Evolutionary conservation across 768 basidiomycete species (phyloP), one percentile per base, ranked within the genome.

Genomic region (Symmetrospora coprosmae): DNA sequence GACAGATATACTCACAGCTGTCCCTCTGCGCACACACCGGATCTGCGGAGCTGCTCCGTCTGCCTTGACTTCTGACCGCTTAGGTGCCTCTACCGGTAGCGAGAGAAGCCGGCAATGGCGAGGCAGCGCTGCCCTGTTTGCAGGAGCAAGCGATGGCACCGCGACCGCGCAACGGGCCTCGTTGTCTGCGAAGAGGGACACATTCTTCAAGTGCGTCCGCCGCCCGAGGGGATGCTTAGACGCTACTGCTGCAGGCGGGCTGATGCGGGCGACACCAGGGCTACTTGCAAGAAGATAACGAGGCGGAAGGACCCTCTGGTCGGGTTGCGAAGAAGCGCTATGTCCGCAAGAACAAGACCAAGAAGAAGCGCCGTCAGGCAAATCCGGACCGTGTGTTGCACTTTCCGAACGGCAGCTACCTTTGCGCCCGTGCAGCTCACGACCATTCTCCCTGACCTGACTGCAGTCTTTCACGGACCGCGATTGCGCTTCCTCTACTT

Each of bases 131-230:
- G 43, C 25, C 43, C 43, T 9, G 21, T 46, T 8, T 50, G 49
- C 23, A 9, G 34, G 7, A 33, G 13, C 49, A 50, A 40, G 43
- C 43, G 23, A 58, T 74, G 72, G 70, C 65, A 71, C 35, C 72
- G 69, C 39, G 71, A 71, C 45, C 58, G 62, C 1, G 66, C 68
- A 1, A 68, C 71, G 2, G 73, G 73, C 4, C 66, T 66, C 17
- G 67, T 71, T 1, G 68, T 72, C 5, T 75, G 74, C 63, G 73
- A 74, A 43, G 73, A 74, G 33, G 74, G 74, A 19, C 74, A 75
- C 65, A 68, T 75, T 23, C 67, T 70, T 8, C 71, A 73, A 65
- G 72, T 71, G 23, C 38, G 70, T 64, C 27, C 45, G 45, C 45
- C 9, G 13, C 9, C 48, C 19, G 21, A 27, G n/a, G 21, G 33